Base-by-base conservation (phyloP, 192 early-diverging fungal genomes). In the Coemansia sp. region DNA sequence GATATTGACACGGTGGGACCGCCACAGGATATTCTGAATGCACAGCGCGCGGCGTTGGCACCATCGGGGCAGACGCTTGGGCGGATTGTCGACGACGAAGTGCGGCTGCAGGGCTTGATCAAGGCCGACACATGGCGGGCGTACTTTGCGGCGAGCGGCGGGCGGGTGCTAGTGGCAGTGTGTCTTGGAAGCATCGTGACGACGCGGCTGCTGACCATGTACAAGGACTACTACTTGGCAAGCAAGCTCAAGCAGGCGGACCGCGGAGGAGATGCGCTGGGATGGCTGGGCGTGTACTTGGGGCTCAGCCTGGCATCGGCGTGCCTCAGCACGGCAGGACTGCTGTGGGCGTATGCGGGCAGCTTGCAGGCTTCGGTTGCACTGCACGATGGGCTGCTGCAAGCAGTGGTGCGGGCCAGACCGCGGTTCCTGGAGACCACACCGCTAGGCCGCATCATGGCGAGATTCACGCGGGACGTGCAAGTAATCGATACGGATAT, bases 351-450 rank as follows among this genome's bases (percentile, higher is more conserved):
- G 27, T 66, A 74, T 36, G 6, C 23, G 8, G 51, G 54, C 33
- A 49, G 63, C 5, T 22, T 73, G 25, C 42, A 23, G 18, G 54
- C 85, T 18, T 86, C 85, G 0, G 61, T 56, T 1, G 48, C 56
- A 0, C 42, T 90, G 34, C 86, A 90, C 45, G 50, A 61, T 29
- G 59, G 73, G n/a, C 60, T 88, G 17, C 39, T 88, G 18, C 56
- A 60, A n/a, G 59, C 79, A 31, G 70, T 91, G n/a, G 51, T 85
- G 10, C 71, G 80, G 21, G 86, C 88, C 5, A 88, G 86, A 53
- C 77, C 93, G 33, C 82, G 85, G 18, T 92, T 92, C 80, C 91
- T 89, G 55, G 89, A 92, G 41, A 81, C 86, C 4, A 90, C 87
- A 6, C 93, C 93, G 6, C 64, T 88, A 14, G 91, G 91, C 14